These are phyloP conservation scores for Backusella australiensis DNA, from an alignment of 192 early-diverging fungal species.

Conservation along the genomic window DNA sequence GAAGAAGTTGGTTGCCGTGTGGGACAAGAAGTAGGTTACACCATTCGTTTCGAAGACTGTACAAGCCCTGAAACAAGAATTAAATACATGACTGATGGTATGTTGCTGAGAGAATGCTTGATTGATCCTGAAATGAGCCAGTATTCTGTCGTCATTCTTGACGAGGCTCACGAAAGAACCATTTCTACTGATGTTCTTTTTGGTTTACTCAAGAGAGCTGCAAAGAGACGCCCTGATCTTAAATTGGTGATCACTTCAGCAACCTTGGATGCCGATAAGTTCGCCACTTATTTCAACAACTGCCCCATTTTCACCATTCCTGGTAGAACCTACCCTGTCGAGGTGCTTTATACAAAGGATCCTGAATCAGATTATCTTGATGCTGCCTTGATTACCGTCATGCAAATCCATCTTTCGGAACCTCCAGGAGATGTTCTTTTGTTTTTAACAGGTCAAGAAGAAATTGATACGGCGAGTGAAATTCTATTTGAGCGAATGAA, in stretches of 20 bases:
- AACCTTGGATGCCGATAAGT: slow-evolving; percentile 93
- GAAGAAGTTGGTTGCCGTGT: slow-evolving; percentile 93
- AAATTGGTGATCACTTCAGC: slow-evolving; percentile 95
- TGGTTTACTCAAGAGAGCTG: slow-evolving; percentile 86
- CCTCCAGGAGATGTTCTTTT: slow-evolving; percentile 91
- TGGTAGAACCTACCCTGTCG: slow-evolving; percentile 92
- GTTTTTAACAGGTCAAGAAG: slow-evolving; percentile 98
- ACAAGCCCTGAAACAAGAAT: slow-evolving; percentile 85
- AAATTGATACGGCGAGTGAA: slow-evolving; percentile 86
- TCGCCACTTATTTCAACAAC: slow-evolving; percentile 83
- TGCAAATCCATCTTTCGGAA: slow-evolving; percentile 97
- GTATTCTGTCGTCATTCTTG: slow-evolving; percentile 94
- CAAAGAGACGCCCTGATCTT: slow-evolving; percentile 78
- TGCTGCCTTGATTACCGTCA: slow-evolving; percentile 88
- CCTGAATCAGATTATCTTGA: slow-evolving; percentile 95
- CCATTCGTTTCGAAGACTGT: slow-evolving; percentile 99
- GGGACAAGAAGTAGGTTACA: slow-evolving; percentile 95
- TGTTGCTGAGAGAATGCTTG: slow-evolving; percentile 91
- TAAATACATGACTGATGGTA: slow-evolving; percentile 99
- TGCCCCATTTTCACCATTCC: slow-evolving; percentile 98
- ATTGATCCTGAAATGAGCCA: slow-evolving; percentile 76
- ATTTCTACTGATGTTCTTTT: slow-evolving; percentile 95
- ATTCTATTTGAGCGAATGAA: slow-evolving; percentile 72
- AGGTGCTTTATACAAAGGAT: slow-evolving; percentile 92
- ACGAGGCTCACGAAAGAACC: slow-evolving; percentile 99